Evolutionary conservation across 306 rosid species (phyloP), one percentile per base, ranked within the genome.

Genomic region (Quercus robur): DNA sequence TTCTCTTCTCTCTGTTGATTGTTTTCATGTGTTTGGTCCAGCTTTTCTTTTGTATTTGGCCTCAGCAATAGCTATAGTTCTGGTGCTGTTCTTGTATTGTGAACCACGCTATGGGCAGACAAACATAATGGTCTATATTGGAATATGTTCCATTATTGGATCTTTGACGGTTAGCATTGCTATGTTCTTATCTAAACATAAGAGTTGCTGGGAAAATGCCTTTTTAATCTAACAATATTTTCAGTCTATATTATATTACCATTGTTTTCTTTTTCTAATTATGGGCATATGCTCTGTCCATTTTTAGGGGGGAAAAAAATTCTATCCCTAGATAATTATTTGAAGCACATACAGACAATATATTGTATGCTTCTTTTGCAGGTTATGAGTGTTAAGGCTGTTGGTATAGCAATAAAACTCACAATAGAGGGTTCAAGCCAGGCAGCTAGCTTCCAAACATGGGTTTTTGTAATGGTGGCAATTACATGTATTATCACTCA

Each of bases 351-450:
- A 35, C 15, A 59, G 41, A 63, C 26, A 67, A 33, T 9, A 15
- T 46, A 67, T 67, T 33, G 18, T 33, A 67, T 67, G 20, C n/a
- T 67, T 67, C 26, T 74, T 70, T 73, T 72, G 75, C 88, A 93
- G 97, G 97, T 93, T 80, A 91, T 93, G 97, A 93, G 97, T 70
- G n/a, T 91, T 61, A 93, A 93, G 83, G 97, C 97, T 26, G 84
- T 93, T 57, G 98, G 98, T 75, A 93, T 86, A 82, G 98, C 98
- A 2, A 93, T 93, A 77, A 84, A 93, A 76, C 98, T 93, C 83
- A 91, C 97, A 68, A 2, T 93, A 35, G 98, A 91, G 86, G 98
- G 98, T 66, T 85, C 86, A 74, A 91, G 86, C 89, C 98, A 91
- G 85, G 70, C 76, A 78, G 69, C 67, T 71, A 83, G 77, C 88